Conservation (phyloP, 176 grass and related monocot genomes). For the Neostapfia colusana region DNA sequence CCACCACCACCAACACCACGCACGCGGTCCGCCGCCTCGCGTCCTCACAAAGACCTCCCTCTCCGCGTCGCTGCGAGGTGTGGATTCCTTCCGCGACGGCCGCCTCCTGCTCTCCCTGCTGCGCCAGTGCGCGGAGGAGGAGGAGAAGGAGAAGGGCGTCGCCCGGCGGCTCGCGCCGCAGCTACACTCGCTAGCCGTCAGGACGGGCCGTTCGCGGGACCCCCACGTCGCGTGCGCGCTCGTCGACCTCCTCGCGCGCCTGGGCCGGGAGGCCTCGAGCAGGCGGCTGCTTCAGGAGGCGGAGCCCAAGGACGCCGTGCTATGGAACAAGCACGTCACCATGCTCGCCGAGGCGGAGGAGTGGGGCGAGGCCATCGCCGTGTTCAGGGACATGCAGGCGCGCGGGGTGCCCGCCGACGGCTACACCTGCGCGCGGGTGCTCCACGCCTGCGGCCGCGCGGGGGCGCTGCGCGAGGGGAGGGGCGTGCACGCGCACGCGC, state of each 20-base stretch:
- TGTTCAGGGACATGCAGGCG: slow-evolving; percentile 63
- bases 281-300: slow-evolving; percentile 50
- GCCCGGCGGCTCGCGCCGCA: slow-evolving; percentile 45
- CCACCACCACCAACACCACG: background rate
- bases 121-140: slow-evolving; percentile 44
- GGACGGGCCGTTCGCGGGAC: slow-evolving; percentile 48
- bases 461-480: slow-evolving; percentile 49
- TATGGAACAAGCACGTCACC: slow-evolving; percentile 81
- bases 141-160: background rate
- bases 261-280: slow-evolving; percentile 38
- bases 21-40: background rate
- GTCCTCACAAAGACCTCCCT: slow-evolving; percentile 27
- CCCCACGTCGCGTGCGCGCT: slow-evolving; percentile 63
- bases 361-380: slow-evolving; percentile 46
- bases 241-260: slow-evolving; percentile 61
- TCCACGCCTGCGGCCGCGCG: slow-evolving; percentile 66
- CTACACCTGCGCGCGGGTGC: slow-evolving; percentile 62
- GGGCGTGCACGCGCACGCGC: slow-evolving; percentile 54
- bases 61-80: slow-evolving; percentile 40
- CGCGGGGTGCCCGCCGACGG: slow-evolving; percentile 55
- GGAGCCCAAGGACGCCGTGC: slow-evolving; percentile 33
- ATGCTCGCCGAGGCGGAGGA: slow-evolving; percentile 56
- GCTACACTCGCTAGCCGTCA: slow-evolving; percentile 55
- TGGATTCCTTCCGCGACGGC: slow-evolving; percentile 41
- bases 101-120: slow-evolving; percentile 50